These are phyloP conservation scores for Cubamyces sp. DNA, from an alignment of 768 basidiomycete genomes.

Conservation along the genomic window DNA sequence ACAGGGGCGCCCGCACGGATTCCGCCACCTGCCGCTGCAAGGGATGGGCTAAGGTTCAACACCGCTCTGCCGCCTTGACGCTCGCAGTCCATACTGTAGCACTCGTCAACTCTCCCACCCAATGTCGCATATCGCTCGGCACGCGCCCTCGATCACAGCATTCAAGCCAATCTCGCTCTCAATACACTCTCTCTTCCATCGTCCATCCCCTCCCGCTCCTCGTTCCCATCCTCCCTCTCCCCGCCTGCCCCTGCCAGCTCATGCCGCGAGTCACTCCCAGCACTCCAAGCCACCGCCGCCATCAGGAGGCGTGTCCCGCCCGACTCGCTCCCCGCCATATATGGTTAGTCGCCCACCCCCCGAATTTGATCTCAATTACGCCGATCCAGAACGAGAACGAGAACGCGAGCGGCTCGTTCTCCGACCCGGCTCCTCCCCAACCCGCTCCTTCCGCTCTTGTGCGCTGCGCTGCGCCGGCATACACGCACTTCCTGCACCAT, in stretches of 20 bases:
- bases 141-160: constrained; percentile 13
- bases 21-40: constrained; percentile 20
- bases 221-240: not conserved
- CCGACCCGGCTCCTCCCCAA: constrained; percentile 11
- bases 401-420: not conserved
- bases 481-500: not conserved
- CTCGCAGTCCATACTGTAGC: not conserved
- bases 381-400: constrained; percentile 18
- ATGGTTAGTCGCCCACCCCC: constrained; percentile 16
- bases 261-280: constrained; percentile 13
- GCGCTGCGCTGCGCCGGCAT: not conserved
- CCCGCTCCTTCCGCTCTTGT: not conserved
- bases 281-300: constrained; percentile 11
- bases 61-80: constrained; percentile 8
- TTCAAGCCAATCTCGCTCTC: constrained; percentile 21
- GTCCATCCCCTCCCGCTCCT: not conserved
- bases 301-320: constrained; percentile 4
- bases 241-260: constrained; percentile 11
- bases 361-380: constrained; percentile 26
- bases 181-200: not conserved
- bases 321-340: constrained; percentile 13
- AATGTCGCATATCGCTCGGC: constrained; percentile 20
- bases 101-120: not conserved
- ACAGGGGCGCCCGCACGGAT: constrained; percentile 29
- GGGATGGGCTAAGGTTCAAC: constrained; percentile 20